Base-by-base conservation (phyloP, 345 rosid species). In the Salix purpurea region DNA sequence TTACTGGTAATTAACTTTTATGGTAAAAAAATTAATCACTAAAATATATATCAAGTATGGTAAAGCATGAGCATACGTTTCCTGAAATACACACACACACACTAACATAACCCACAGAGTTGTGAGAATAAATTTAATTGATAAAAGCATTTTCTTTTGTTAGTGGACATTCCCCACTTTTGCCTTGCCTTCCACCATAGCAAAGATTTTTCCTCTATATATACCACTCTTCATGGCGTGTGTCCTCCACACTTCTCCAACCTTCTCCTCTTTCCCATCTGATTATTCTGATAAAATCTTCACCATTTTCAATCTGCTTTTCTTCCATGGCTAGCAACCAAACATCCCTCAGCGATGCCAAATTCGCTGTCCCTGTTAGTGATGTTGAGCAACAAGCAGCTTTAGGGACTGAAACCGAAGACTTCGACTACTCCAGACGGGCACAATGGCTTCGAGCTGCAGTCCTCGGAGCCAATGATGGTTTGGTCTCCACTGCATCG, bases 371-470 rank as follows among this genome's bases (percentile, higher is more conserved):
- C 37, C 74, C 84, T 15, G 56, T 67, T 64, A 82, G 71, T 4
- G 79, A 77, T 30, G 19, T 46, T 34, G 92, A 89, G 86, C 86
- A 81, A 39, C 83, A 74, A 73, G 44, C 79, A 68, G 68, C 42
- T 79, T 80, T 67, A 36, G 85, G 74, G 34, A 34, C 73, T 21
- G 77, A 83, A 50, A 21, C 58, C 21, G 71, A 73, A 18, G 76
- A 84, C 5, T 90, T 88, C 8, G 88, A 94, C 81, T 92, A 92
- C 88, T 85, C 95, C 2, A 92, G 92, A 81, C 83, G 98, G 9
- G 83, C 98, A 21, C 98, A 91, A 56, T 94, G 98, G 98, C 92
- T 94, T 64, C 85, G 98, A 4, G 98, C 98, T 0, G 98, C 98
- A 0, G 97, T 94, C 2, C 89, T 94, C 0, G 98, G 98, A 1